phyloP scores from a whole-genome alignment of 768 basidiomycete species.

The Rhodotorula toruloides region DNA sequence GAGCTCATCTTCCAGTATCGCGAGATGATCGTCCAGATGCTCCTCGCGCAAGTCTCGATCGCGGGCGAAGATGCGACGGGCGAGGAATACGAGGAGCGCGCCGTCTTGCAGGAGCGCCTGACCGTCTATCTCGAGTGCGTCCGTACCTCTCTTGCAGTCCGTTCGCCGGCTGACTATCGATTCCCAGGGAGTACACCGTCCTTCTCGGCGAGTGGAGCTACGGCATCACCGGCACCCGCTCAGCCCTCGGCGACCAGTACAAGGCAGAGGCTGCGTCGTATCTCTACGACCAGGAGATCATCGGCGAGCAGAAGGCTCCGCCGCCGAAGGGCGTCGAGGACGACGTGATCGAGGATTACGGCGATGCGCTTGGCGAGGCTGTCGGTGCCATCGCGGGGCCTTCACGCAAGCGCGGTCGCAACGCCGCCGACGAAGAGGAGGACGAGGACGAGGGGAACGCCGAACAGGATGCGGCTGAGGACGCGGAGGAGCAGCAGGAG shows the following conservation, averaged over 20 bases:
- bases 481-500: not conserved
- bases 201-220: constrained; percentile 23
- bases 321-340: not conserved
- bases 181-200: constrained; percentile 7
- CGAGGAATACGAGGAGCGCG: constrained; percentile 40
- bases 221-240: constrained; percentile 4
- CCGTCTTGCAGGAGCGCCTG: constrained; percentile 36
- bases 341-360: not conserved
- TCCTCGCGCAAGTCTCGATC: constrained; percentile 23
- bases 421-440: not conserved
- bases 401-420: not conserved
- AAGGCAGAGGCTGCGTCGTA: constrained; percentile 7
- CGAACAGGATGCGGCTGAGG: not conserved
- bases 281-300: constrained; percentile 12
- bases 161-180: not conserved
- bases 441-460: not conserved
- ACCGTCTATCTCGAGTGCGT: constrained; percentile 33
- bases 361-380: not conserved
- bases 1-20: constrained; percentile 38
- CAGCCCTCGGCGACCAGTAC: constrained; percentile 2
- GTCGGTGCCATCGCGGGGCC: not conserved
- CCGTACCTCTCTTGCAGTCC: not conserved
- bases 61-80: constrained; percentile 35
- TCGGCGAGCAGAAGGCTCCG: not conserved
- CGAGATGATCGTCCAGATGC: constrained; percentile 27